Conservation (phyloP, 192 early-diverging fungal genomes). For the Coemansia sp. region DNA sequence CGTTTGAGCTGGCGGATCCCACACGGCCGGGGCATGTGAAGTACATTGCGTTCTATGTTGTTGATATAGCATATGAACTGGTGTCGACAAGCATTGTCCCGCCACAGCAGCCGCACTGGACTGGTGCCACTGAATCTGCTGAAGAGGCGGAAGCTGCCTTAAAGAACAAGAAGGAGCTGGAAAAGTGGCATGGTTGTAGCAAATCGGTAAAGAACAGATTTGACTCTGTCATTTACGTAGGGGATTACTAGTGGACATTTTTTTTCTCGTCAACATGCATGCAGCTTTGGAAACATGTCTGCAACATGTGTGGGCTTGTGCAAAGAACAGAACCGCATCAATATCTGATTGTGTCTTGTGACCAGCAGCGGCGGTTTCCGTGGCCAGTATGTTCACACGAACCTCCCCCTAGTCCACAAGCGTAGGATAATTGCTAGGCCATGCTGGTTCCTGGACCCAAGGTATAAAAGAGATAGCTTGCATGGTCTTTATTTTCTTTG, state of each 20-base stretch:
- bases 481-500: background rate
- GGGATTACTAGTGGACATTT: background rate
- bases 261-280: background rate
- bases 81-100: background rate
- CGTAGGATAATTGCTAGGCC: background rate
- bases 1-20: background rate
- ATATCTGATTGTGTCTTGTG: conserved; percentile 1
- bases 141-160: background rate
- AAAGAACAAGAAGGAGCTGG: background rate
- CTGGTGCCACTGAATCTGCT: background rate
- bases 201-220: background rate
- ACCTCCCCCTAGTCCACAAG: background rate
- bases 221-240: background rate
- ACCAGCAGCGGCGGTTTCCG: conserved; percentile 1
- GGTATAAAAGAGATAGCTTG: background rate
- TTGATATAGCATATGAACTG: background rate
- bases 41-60: background rate
- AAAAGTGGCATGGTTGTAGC: background rate
- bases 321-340: background rate
- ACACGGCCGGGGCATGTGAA: background rate
- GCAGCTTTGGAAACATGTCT: background rate
- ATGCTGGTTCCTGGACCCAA: background rate
- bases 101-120: background rate
- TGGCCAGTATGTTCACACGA: background rate
- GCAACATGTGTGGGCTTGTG: background rate